A percentile compares a stretch with the other conserved stretches of the same genome.
Conservation (phyloP, 164 flowering plant genomes). For the Berberis vulgaris region DNA sequence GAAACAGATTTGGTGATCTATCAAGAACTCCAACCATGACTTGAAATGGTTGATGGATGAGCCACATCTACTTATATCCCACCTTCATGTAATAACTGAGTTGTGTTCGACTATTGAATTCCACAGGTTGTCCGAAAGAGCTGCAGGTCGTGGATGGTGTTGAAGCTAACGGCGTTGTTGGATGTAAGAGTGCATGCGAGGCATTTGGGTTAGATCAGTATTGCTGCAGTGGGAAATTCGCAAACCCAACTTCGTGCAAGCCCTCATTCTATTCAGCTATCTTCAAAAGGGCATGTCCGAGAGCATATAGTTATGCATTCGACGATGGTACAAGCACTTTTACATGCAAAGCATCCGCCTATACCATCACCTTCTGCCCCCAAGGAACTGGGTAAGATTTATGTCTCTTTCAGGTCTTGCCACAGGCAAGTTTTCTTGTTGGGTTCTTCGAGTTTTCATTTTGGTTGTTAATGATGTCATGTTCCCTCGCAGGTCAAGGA, state of each 20-base stretch:
- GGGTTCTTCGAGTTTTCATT: not conserved
- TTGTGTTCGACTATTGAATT: not conserved
- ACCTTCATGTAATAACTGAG: too few species aligned
- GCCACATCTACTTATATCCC: too few species aligned
- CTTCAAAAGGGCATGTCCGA: conserved; percentile 79
- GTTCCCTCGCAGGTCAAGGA: conserved; percentile 14
- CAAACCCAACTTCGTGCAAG: conserved; percentile 57
- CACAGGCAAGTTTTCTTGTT: not conserved
- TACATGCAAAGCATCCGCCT: conserved; percentile 71
- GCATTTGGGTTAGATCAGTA: conserved; percentile 69
- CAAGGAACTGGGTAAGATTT: conserved; percentile 25
- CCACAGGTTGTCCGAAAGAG: conserved; percentile 71
- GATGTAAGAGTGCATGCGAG: conserved; percentile 76
- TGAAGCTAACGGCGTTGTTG: conserved; percentile 40
- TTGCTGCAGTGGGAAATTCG: conserved; percentile 78
- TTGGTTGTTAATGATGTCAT: not conserved
- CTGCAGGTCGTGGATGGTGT: conserved; percentile 54
- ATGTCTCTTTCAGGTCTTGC: not conserved
- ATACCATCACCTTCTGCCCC: conserved; percentile 69
- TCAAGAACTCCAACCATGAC: too few species aligned
- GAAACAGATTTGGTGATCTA: too few species aligned
- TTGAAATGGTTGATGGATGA: too few species aligned
- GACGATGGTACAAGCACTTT: conserved; percentile 87
- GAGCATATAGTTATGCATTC: conserved; percentile 76
- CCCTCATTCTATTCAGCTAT: conserved; percentile 62